Conservation (phyloP, 192 early-diverging fungal species). For the Chytriomyces sp. region DNA sequence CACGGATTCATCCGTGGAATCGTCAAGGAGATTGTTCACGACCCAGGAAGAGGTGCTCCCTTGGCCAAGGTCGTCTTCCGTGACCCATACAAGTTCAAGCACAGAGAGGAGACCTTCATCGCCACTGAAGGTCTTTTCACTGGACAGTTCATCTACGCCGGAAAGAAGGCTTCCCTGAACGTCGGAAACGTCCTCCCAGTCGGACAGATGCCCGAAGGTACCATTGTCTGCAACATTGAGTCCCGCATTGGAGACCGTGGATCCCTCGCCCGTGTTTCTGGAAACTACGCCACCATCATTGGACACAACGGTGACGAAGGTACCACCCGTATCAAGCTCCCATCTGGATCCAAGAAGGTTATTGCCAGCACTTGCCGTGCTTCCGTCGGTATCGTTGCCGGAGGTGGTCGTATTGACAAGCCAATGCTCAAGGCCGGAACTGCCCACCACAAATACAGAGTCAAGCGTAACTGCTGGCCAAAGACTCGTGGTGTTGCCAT, state of each 20-base stretch:
- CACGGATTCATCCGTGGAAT: conserved; percentile 97
- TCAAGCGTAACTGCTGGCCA: conserved; percentile 99
- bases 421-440: conserved; percentile 99
- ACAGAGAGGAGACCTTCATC: conserved; percentile 88
- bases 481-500: conserved; percentile 99
- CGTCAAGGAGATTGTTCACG: conserved; percentile 99
- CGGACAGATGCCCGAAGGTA: conserved; percentile 96
- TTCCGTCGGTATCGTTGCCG: conserved; percentile 96
- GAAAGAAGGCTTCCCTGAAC: conserved; percentile 89
- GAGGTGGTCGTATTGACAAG: conserved; percentile 99
- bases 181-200: conserved; percentile 96
- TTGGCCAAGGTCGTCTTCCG: conserved; percentile 84
- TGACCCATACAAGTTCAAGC: conserved; percentile 78
- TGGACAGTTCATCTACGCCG: conserved; percentile 98
- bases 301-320: conserved; percentile 95
- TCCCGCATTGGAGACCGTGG: conserved; percentile 97
- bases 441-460: conserved; percentile 98
- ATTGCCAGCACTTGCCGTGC: conserved; percentile 89
- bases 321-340: conserved; percentile 96
- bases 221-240: conserved; percentile 86
- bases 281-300: conserved; percentile 98
- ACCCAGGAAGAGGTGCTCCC: conserved; percentile 94
- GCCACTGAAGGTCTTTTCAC: conserved; percentile 99
- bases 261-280: conserved; percentile 91
- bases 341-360: conserved; percentile 98